A percentile compares a stretch with the other conserved stretches of the same genome.
These are phyloP conservation scores for Suhomyces sp. DNA, from an alignment of 805 yeast genomes.

Conservation along the genomic window DNA sequence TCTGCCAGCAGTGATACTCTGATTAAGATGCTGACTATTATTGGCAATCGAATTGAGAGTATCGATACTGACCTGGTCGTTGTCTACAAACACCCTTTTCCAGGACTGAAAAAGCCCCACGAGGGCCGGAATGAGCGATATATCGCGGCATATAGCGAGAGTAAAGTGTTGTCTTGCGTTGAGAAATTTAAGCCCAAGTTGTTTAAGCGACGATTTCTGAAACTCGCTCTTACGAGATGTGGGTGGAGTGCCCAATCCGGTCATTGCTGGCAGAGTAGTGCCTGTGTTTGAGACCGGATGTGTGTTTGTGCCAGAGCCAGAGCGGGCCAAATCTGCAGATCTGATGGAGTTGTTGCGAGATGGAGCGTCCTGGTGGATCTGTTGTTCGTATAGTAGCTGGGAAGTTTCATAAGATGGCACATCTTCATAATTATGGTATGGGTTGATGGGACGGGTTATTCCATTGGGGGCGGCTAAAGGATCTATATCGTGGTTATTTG, in stretches of 20 bases:
- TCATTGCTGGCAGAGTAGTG: background rate
- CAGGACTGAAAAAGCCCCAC: conserved; percentile 50
- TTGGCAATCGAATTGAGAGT: conserved; percentile 1
- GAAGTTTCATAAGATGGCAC: conserved; percentile 44
- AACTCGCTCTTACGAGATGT: conserved; percentile 2
- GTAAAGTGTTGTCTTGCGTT: conserved; percentile 75
- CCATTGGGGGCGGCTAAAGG: background rate
- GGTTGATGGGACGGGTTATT: background rate
- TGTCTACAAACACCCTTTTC: conserved; percentile 29
- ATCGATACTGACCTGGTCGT: background rate
- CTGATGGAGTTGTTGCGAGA: background rate
- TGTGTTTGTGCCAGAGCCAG: background rate
- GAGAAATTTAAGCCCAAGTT: conserved; percentile 65
- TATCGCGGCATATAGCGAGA: conserved; percentile 73
- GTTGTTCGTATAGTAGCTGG: conserved; percentile 25
- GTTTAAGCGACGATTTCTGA: conserved; percentile 38
- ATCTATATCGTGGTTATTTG: background rate
- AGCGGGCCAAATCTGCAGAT: background rate
- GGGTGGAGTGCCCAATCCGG: background rate
- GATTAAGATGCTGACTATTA: conserved; percentile 2
- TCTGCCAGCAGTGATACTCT: conserved; percentile 52
- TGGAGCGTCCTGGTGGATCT: background rate
- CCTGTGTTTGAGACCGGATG: conserved; percentile 1
- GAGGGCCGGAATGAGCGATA: conserved; percentile 68
- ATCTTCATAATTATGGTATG: conserved; percentile 29